Evolutionary conservation across 225 moss, liverwort and hornwort species (phyloP), one percentile per base, ranked within the genome.

Genomic region (Takakia lepidozioides): DNA sequence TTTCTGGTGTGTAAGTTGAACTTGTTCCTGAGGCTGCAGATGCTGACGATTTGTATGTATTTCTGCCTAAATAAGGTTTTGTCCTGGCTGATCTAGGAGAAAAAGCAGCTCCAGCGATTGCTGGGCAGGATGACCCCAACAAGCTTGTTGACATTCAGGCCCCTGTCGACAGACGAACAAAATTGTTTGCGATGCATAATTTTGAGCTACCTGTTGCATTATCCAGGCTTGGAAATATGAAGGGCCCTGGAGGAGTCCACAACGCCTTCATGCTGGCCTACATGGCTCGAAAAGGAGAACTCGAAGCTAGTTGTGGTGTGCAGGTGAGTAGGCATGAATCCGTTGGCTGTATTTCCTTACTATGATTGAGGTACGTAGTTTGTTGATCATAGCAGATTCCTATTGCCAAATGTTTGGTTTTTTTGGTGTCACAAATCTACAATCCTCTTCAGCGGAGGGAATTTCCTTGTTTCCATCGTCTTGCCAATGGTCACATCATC

Each of bases 181-280:
- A 83, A 34, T 65, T 85, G 13, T 87, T 82, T 65, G 85, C 82
- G 15, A 58, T 98, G 35, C 98, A 98, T 53, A 80, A 98, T 52
- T 98, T 91, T 45, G 78, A 85, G 25, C 52, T 98, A 51, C 80
- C 78, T 25, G 66, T 98, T 29, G 74, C 86, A 23, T 66, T 91
- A 29, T 54, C 73, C 23, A 73, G 80, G 49, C 57, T 98, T 19
- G 70, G 87, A 58, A 87, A 80, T 48, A 66, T 69, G 4, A 84
- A 84, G 58, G 87, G 84, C 36, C 62, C 78, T 46, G 85, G 83
- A 47, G 91, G 85, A 46, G 69, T 76, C 36, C 87, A 87, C 51
- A 52, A 73, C 17, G 91, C 91, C 17, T 98, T 87, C 53, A 87
- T 98, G 74, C 65, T 81, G 22, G 91, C 98, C 16, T 98, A 78